Conservation (phyloP, 108 stramenopile species). For the Conticribra weissflogii region DNA sequence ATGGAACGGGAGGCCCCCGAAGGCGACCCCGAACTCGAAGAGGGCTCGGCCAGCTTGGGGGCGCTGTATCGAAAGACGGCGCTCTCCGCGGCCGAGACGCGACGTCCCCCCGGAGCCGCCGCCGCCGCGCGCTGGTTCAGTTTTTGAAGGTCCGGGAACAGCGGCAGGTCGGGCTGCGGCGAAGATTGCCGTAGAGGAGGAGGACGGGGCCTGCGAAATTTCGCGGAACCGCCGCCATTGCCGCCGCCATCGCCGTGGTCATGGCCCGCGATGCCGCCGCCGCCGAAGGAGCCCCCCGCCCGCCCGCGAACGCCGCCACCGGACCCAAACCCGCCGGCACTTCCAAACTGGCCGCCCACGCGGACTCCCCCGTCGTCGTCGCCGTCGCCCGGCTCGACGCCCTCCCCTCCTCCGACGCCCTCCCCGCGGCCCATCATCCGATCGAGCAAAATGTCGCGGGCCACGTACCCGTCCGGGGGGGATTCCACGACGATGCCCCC, state of each 20-base stretch:
- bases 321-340: no score
- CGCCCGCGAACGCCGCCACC: no score
- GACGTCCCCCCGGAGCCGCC: background rate
- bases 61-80: slow-evolving; percentile 8
- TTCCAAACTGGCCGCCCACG: no score
- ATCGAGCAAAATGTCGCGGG: background rate
- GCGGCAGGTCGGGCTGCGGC: background rate
- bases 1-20: no score
- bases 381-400: no score
- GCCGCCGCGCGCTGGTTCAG: background rate
- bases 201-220: background rate
- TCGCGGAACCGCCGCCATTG: background rate
- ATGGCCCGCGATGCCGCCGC: background rate
- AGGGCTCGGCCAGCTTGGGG: no score
- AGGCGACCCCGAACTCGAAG: no score
- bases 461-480: slow-evolving; percentile 5
- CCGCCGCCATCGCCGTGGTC: background rate
- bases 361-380: background rate
- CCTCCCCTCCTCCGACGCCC: background rate
- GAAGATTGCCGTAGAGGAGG: background rate
- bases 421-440: background rate
- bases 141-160: background rate
- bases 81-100: background rate
- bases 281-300: no score
- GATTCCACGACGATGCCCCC: slow-evolving; percentile 16